Evolutionary conservation across 306 rosid genomes (phyloP), one percentile per base, ranked within the genome.

Genomic region (Gillenia trifoliata): DNA sequence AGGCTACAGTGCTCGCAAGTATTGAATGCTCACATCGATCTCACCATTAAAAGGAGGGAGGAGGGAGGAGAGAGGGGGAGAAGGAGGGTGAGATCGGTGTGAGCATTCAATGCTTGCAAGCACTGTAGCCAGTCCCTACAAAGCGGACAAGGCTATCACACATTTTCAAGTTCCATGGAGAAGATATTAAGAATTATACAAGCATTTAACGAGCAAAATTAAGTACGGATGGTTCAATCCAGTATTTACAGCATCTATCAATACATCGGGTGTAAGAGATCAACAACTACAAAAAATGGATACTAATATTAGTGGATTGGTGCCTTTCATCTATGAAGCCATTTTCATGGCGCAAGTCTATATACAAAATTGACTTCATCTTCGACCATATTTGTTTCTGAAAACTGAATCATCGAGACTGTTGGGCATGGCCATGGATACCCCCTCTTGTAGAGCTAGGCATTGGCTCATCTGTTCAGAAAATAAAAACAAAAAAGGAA

Each of bases 381-480:
- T 74, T 45, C 45, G 43, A 40, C 64, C 36, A 45, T 68, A 56
- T 76, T 49, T 29, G 71, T 34, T 75, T 49, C 54, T 67, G 49
- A 54, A 20, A 66, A 33, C 75, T 55, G 29, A 70, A 74, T 80
- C 85, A 76, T 25, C 71, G 33, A 50, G 78, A 79, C 72, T 83
- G 73, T 29, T 66, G 78, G 55, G 29, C 60, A 59, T 72, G 77
- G 20, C 84, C 87, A 2, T 47, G 77, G 75, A 71, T 81, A 64
- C 82, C 77, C 16, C 78, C 76, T 79, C 92, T 79, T 76, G 75
- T 19, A 57, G 94, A 61, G 63, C 80, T 83, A 62, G 89, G 70
- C 76, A 78, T 68, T 41, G 85, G 92, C 79, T 80, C 88, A 3
- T 79, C 95, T 91, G 87, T 80, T 40, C 16, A 33, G 72, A 38